phyloP scores from a whole-genome alignment of 2,329 filamentous ascomycete genomes.

The Sporothrix globosa region DNA sequence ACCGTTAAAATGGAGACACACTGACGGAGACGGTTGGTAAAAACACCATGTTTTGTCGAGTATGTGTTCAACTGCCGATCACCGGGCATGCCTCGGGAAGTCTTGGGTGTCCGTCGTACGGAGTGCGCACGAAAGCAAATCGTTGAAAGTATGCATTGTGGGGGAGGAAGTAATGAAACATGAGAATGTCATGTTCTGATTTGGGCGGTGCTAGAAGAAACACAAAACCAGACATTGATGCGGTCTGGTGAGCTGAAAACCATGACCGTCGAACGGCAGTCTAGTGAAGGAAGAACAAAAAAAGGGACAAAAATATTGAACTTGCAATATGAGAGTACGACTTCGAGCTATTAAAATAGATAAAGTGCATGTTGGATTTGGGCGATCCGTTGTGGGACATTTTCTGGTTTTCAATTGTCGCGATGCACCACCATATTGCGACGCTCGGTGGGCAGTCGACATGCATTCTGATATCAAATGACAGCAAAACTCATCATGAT shows the following conservation, averaged over 20 bases:
- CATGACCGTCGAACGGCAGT: neutral
- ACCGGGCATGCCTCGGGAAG: constrained; percentile 16
- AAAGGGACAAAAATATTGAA: neutral
- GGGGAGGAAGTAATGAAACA: neutral
- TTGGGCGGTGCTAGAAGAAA: neutral
- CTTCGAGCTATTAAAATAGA: no score
- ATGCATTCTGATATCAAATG: neutral
- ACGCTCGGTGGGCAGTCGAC: constrained; percentile 5
- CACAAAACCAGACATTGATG: constrained; percentile 3
- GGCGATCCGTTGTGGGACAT: neutral
- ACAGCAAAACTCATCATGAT: neutral
- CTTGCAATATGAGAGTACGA: neutral
- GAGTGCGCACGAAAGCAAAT: neutral
- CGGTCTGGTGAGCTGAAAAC: neutral
- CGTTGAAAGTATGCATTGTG: neutral
- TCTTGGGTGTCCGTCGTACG: neutral
- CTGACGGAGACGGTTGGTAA: neutral
- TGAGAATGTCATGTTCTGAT: neutral
- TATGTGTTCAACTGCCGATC: neutral
- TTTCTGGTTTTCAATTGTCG: neutral
- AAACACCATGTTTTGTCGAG: neutral
- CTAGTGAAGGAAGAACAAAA: neutral
- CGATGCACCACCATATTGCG: constrained; percentile 3
- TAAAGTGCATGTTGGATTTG: no score
- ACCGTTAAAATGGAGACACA: constrained; percentile 9